Evolutionary conservation across 129 eudicot genomes (phyloP).

Genomic region (Tanacetum coccineum): DNA sequence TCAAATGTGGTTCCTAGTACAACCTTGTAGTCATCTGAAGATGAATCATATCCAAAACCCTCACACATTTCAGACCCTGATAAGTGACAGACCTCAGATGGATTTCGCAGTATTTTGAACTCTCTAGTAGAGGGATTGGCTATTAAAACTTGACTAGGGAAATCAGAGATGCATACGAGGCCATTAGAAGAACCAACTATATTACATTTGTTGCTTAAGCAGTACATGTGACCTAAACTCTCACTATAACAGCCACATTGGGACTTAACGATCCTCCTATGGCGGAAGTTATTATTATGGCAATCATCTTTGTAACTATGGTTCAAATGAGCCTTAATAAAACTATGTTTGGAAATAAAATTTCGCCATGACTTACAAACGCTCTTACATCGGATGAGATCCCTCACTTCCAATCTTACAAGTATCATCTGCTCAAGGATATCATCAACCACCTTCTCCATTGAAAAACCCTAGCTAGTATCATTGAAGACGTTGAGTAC

Average conservation of each 20-base stretch:
- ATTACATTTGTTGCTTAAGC: neutral
- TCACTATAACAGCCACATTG: too few species aligned
- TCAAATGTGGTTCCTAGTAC: neutral
- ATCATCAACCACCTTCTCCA: neutral
- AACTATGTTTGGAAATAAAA: neutral
- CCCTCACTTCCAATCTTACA: neutral
- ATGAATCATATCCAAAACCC: conserved; percentile 18
- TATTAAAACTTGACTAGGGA: neutral
- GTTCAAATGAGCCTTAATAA: neutral
- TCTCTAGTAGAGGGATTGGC: conserved; percentile 2
- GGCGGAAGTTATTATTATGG: neutral
- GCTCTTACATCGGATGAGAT: neutral
- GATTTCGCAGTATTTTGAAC: neutral
- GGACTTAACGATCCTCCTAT: neutral
- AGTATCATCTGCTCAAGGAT: neutral
- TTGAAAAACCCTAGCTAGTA: too few species aligned
- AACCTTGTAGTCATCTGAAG: neutral
- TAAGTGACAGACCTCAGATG: too few species aligned
- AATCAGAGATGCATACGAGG: neutral
- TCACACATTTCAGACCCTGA: neutral
- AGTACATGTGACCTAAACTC: too few species aligned
- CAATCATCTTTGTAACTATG: neutral
- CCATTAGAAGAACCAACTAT: conserved; percentile 14
- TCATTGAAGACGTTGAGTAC: too few species aligned
- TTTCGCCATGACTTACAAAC: neutral